Base-by-base conservation (phyloP, 768 basidiomycete species). In the Sistotremastrum suecicum region DNA sequence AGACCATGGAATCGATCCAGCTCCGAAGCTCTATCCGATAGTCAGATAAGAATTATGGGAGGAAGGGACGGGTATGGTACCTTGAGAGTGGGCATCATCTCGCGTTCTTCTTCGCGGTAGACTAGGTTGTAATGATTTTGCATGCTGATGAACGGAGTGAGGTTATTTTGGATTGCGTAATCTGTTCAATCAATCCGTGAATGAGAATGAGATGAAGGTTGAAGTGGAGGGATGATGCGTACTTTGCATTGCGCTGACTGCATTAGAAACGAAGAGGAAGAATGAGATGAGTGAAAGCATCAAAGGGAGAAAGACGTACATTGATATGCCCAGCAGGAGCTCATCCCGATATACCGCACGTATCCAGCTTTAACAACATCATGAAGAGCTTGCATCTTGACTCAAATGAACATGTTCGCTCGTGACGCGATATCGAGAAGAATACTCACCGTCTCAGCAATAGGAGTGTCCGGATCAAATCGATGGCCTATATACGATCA, bases 81-180 rank as follows among this genome's bases (percentile, higher is more conserved):
- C 62, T 74, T 72, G 34, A 75, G 59, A 1, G 70, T 71, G 3
- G 78, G 78, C 52, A 78, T 73, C 74, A 76, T 75, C 52, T 76
- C 75, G 2, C 74, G 63, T 53, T 76, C 78, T 53, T 82, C 78
- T 55, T 82, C 80, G 10, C 79, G 64, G 52, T 82, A 81, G 8
- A 76, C 54, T 6, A 77, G 58, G 49, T 63, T 75, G 56, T 81
- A 72, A 48, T 76, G 75, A 53, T 81, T 81, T 57, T 81, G 79
- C 78, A 80, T 78, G 1, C 9, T 11, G 34, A 10, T 48, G 31
- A 47, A 47, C 8, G 46, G 36, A 40, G 54, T 49, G 34, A 68
- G 60, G 37, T 62, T 66, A 51, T 68, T 65, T 32, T 51, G 56
- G 49, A 67, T 66, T 4, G 68, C 66, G 30, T 67, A 67, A 52